phyloP scores from a whole-genome alignment of 768 basidiomycete species.

The Mycena epipterygia region DNA sequence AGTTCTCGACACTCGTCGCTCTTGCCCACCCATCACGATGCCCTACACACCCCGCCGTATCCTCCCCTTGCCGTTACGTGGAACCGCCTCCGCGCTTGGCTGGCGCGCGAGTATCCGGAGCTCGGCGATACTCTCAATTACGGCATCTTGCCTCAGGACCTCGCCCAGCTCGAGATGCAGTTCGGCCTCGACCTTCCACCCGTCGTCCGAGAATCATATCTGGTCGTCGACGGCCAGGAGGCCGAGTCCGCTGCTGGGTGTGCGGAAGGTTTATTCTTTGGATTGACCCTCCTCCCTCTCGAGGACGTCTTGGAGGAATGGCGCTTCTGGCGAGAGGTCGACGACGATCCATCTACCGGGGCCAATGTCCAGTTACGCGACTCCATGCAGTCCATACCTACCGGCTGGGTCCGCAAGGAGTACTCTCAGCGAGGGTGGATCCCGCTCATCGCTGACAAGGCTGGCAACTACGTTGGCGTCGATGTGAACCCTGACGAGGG shows the following conservation, averaged over 20 bases:
- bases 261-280: slow-evolving; percentile 94
- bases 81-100: slow-evolving; percentile 86
- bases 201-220: slow-evolving; percentile 92
- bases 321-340: slow-evolving; percentile 96
- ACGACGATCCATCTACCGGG: slow-evolving; percentile 88
- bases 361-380: slow-evolving; percentile 79
- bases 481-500: slow-evolving; percentile 89
- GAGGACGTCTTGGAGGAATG: slow-evolving; percentile 97
- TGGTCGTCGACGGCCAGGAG: slow-evolving; percentile 93
- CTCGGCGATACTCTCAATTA: slow-evolving; percentile 96
- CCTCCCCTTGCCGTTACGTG: slow-evolving; percentile 89
- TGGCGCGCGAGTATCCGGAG: slow-evolving; percentile 90
- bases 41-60: slow-evolving; percentile 66
- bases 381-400: slow-evolving; percentile 91
- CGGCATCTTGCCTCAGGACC: slow-evolving; percentile 84
- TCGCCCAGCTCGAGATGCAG: slow-evolving; percentile 86
- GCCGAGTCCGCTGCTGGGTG: slow-evolving; percentile 90
- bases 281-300: slow-evolving; percentile 91
- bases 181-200: slow-evolving; percentile 88
- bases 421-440: slow-evolving; percentile 98
- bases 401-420: slow-evolving; percentile 87
- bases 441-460: slow-evolving; percentile 93
- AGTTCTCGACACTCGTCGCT: slow-evolving; percentile 64
- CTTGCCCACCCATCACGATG: slow-evolving; percentile 76
- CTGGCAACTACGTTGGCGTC: slow-evolving; percentile 96